Evolutionary conservation across 352 stramenopile genomes (phyloP).

Genomic region (Phytophthora syringae): DNA sequence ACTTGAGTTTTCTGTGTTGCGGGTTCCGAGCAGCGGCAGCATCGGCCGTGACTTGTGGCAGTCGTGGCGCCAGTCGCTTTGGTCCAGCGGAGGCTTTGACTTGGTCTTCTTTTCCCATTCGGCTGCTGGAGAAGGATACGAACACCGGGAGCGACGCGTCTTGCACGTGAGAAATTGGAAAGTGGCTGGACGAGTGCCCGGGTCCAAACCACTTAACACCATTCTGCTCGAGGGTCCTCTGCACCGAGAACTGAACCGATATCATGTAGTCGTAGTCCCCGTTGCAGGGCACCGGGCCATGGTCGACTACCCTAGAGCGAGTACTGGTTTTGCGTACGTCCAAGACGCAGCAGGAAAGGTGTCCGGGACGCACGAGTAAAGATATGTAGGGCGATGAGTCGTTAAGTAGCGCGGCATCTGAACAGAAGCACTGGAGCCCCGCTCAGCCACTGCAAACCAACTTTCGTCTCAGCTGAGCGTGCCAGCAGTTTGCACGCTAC

Average conservation of each 20-base stretch:
- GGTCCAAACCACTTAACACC: constrained; percentile 22
- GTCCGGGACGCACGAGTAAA: neutral
- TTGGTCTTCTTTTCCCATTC: constrained; percentile 13
- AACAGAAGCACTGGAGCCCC: neutral
- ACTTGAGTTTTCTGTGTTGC: constrained; percentile 53
- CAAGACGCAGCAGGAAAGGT: constrained; percentile 5
- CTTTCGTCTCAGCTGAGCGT: neutral
- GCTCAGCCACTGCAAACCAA: neutral
- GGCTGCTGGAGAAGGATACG: constrained; percentile 3
- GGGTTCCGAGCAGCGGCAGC: constrained; percentile 23
- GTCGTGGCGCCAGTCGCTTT: constrained; percentile 24
- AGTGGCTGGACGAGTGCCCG: constrained; percentile 8
- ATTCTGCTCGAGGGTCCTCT: neutral
- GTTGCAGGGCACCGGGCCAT: neutral
- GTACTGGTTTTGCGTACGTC: neutral
- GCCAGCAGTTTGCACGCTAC: constrained; percentile 1
- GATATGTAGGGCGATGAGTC: neutral
- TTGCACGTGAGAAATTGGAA: constrained; percentile 21
- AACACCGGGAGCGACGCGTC: constrained; percentile 7
- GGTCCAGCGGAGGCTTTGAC: constrained; percentile 6
- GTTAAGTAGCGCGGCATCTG: neutral
- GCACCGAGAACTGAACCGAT: constrained; percentile 4
- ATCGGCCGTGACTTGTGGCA: constrained; percentile 23
- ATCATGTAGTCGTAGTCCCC: constrained; percentile 2
- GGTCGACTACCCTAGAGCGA: constrained; percentile 11